Percentiles rank a stretch among this genome's conserved stretches.
Evolutionary conservation across 352 stramenopile species (phyloP).

Genomic region (Pythium guiyangense): DNA sequence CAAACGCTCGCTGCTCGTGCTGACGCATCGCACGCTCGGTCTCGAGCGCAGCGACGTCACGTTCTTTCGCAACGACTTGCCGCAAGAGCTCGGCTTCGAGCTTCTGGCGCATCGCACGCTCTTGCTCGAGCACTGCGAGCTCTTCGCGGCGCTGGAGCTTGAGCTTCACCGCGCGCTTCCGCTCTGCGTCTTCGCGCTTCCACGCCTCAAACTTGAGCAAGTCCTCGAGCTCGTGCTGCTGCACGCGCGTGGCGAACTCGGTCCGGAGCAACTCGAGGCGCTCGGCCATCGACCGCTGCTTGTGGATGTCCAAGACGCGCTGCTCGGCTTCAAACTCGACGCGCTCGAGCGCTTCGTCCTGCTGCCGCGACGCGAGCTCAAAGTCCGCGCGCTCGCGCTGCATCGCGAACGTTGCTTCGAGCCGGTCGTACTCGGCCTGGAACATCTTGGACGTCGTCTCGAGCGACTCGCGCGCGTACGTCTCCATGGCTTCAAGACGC

Average conservation of each 20-base stretch:
- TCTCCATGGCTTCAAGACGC: conserved; percentile 56
- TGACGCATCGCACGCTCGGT: conserved; percentile 21
- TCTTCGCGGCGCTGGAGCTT: conserved; percentile 38
- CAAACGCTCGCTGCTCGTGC: conserved; percentile 22
- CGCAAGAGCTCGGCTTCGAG: conserved; percentile 43
- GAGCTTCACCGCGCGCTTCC: conserved; percentile 24
- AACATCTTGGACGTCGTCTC: conserved; percentile 61
- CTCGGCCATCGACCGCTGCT: conserved; percentile 61
- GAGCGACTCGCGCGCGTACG: conserved; percentile 49
- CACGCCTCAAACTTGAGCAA: conserved; percentile 65
- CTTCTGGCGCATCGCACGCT: conserved; percentile 49
- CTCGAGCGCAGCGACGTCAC: conserved; percentile 40
- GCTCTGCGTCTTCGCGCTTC: conserved; percentile 64
- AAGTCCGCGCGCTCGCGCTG: conserved; percentile 60
- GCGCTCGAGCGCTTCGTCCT: conserved; percentile 73
- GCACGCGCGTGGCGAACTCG: conserved; percentile 67
- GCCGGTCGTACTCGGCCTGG: conserved; percentile 50
- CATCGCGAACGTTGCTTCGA: conserved; percentile 47
- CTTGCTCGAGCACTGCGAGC: conserved; percentile 37
- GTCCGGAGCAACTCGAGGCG: conserved; percentile 53
- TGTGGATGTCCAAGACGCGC: conserved; percentile 52
- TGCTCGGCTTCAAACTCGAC: conserved; percentile 73
- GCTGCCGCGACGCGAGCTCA: conserved; percentile 57
- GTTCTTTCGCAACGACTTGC: conserved; percentile 35
- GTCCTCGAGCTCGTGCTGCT: conserved; percentile 71